Conservation (phyloP, 768 basidiomycete genomes). For the Crassisporium funariophilum region DNA sequence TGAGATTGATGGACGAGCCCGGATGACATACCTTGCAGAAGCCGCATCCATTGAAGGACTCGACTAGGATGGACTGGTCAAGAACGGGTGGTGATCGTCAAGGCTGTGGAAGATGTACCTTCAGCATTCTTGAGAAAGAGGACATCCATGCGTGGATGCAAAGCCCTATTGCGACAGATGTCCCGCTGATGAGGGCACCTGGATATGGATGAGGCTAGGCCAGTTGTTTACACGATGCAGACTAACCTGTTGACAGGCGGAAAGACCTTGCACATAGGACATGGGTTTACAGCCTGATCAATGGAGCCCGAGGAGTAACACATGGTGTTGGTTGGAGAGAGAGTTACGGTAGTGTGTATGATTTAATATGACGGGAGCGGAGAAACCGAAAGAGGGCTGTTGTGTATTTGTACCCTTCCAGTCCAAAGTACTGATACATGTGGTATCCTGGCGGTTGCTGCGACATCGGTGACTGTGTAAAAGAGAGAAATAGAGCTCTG, state of each 20-base stretch:
- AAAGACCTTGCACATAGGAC: conserved; percentile 88
- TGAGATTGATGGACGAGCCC: conserved; percentile 18
- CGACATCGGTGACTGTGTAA: conserved; percentile 22
- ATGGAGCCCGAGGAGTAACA: conserved; percentile 72
- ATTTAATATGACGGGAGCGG: conserved; percentile 1
- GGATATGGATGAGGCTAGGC: conserved; percentile 15
- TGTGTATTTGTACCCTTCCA: conserved; percentile 20
- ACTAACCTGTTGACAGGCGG: conserved; percentile 60
- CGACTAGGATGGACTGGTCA: conserved; percentile 45
- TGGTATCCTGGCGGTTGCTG: conserved; percentile 34
- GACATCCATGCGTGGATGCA: conserved; percentile 78
- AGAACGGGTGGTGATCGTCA: conserved; percentile 7
- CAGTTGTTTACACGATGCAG: conserved; percentile 14
- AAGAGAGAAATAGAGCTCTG: conserved; percentile 13
- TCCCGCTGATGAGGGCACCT: conserved; percentile 78
- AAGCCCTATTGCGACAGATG: conserved; percentile 69
- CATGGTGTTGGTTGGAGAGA: conserved; percentile 48
- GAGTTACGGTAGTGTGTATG: conserved; percentile 15
- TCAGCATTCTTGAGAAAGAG: conserved; percentile 86
- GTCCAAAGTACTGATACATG: conserved; percentile 29
- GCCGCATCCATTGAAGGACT: conserved; percentile 84
- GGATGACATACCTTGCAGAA: conserved; percentile 75
- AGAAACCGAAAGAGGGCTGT: conserved; percentile 18
- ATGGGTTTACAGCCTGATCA: conserved; percentile 66
- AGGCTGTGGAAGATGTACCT: conserved; percentile 55